Percentiles rank a stretch among this genome's conserved stretches.
These are phyloP conservation scores for Coniochaeta prunicola DNA, from an alignment of 2,329 filamentous ascomycete species.

Conservation along the genomic window DNA sequence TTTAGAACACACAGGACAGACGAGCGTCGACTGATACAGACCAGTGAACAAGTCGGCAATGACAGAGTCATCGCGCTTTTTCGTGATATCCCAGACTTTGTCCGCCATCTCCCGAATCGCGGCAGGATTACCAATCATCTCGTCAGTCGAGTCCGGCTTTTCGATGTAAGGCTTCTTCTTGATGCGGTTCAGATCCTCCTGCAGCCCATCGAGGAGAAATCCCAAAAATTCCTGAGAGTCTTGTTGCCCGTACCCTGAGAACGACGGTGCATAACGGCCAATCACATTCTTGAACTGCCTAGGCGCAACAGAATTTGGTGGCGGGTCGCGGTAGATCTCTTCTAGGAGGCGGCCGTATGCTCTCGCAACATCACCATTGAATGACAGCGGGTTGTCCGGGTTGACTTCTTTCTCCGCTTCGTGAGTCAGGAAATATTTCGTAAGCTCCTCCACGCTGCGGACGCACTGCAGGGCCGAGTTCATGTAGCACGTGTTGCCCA, in stretches of 20 bases:
- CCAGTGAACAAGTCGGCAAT: conserved; percentile 94
- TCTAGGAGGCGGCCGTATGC: conserved; percentile 71
- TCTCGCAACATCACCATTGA: conserved; percentile 79
- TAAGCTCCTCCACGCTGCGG: conserved; percentile 86
- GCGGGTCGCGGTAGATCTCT: conserved; percentile 67
- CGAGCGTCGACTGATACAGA: conserved; percentile 95
- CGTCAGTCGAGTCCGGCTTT: conserved; percentile 95
- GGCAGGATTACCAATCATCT: conserved; percentile 77
- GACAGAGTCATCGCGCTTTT: conserved; percentile 86
- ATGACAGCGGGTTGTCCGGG: conserved; percentile 73
- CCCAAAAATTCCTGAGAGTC: conserved; percentile 96
- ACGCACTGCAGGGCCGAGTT: conserved; percentile 95
- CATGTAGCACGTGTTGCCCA: conserved; percentile 99
- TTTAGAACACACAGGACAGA: conserved; percentile 86
- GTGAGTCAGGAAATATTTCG: conserved; percentile 77
- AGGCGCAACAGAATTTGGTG: conserved; percentile 64
- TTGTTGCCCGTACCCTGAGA: conserved; percentile 92
- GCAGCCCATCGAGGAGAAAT: conserved; percentile 87
- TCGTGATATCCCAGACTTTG: conserved; percentile 86
- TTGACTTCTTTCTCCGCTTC: conserved; percentile 79
- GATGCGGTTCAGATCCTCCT: conserved; percentile 91
- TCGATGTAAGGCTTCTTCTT: conserved; percentile 95
- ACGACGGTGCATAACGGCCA: conserved; percentile 73
- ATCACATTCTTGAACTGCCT: conserved; percentile 76
- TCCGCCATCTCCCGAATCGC: conserved; percentile 81